Percentiles rank a stretch among this genome's conserved stretches.
phyloP scores from a whole-genome alignment of 495 filamentous ascomycete species.

The Daldinia decipiens region DNA sequence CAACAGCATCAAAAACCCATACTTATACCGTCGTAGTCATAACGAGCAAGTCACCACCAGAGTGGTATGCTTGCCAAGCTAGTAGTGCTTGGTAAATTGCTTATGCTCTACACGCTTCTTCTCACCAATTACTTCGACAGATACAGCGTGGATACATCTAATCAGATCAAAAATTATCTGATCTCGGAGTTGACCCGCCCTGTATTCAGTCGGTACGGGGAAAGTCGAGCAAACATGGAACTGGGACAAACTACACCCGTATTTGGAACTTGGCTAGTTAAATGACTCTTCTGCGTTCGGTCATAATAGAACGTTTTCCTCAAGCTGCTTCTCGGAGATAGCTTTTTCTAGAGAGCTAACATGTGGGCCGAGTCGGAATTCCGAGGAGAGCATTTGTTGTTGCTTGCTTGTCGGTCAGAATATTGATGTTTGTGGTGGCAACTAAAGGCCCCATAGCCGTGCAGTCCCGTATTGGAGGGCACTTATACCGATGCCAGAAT shows the following conservation, averaged over 20 bases:
- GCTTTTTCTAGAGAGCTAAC: not conserved
- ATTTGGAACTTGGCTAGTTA: not conserved
- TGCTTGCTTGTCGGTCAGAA: not conserved
- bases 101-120: not conserved
- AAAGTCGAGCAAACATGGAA: conserved; percentile 12
- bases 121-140: not conserved
- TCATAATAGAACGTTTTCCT: not conserved
- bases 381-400: not conserved
- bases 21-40: not conserved
- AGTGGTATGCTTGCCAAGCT: not conserved
- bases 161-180: not conserved
- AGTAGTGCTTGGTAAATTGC: not conserved
- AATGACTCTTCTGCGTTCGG: not conserved
- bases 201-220: conserved; percentile 1
- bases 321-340: not conserved
- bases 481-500: not conserved
- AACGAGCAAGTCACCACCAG: not conserved
- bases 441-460: not conserved
- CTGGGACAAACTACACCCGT: not conserved
- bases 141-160: not conserved
- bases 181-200: not conserved
- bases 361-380: not conserved
- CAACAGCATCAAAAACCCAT: not conserved
- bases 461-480: not conserved
- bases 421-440: not conserved